These are phyloP conservation scores for Myxozyma nipponensis DNA, from an alignment of 805 yeast species.

Conservation along the genomic window DNA sequence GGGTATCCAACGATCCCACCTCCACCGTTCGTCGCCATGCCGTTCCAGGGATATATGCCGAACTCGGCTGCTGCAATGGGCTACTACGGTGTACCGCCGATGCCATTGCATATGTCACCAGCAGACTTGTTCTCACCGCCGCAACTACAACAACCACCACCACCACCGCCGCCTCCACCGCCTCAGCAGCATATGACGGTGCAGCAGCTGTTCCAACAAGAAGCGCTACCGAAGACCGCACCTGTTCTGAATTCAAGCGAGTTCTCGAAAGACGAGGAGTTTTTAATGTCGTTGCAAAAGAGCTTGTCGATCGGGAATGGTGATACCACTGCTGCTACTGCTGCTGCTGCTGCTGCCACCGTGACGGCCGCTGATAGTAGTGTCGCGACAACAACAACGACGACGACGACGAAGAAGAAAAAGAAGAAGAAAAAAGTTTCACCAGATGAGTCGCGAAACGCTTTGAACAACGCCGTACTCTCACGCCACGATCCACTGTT, in stretches of 20 bases:
- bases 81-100: no score
- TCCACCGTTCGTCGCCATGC: no score
- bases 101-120: not conserved
- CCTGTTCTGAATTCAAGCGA: not conserved
- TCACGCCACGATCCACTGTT: conserved; percentile 37
- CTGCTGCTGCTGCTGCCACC: not conserved
- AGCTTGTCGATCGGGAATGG: not conserved
- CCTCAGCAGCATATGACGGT: not conserved
- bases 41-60: not conserved
- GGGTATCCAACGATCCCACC: not conserved
- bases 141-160: conserved; percentile 1
- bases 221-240: not conserved
- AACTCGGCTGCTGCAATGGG: not conserved
- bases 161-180: not conserved
- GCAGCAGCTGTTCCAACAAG: not conserved
- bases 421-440: not conserved
- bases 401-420: not conserved
- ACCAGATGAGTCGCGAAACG: not conserved
- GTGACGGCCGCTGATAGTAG: not conserved
- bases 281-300: conserved; percentile 18
- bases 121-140: not conserved
- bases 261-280: conserved; percentile 9
- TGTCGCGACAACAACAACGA: not conserved
- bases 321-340: not conserved
- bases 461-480: conserved; percentile 35